These are phyloP conservation scores for Echinosophora koreensis DNA, from an alignment of 306 rosid genomes.

Conservation along the genomic window DNA sequence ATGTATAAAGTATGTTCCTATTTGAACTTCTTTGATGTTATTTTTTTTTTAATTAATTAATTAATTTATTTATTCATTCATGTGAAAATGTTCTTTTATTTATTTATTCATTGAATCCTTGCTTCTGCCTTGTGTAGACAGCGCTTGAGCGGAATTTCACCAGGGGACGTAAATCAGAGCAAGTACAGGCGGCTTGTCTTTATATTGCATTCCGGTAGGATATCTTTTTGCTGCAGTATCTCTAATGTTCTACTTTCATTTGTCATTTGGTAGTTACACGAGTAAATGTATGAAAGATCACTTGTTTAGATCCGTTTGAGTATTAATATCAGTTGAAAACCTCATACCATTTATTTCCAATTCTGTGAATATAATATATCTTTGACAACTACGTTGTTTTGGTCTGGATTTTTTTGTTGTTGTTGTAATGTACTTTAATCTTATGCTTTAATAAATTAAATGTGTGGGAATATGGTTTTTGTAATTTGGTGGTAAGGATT, in stretches of 20 bases:
- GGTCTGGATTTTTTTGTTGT: too few species aligned
- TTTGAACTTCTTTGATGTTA: conserved; percentile 13
- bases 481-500: too few species aligned
- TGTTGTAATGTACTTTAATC: too few species aligned
- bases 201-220: conserved; percentile 86
- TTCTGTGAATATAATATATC: not conserved
- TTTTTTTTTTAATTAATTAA: not conserved
- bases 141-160: conserved; percentile 82
- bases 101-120: conserved; percentile 33
- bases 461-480: too few species aligned
- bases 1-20: conserved; percentile 65
- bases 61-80: conserved; percentile 6
- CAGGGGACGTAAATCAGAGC: conserved; percentile 75
- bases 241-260: conserved; percentile 12
- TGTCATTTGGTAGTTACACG: conserved; percentile 35
- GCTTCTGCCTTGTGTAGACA: conserved; percentile 61
- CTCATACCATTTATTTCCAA: not conserved
- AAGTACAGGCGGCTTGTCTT: conserved; percentile 85
- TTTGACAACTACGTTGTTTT: too few species aligned
- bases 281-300: conserved; percentile 2
- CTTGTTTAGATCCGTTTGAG: not conserved
- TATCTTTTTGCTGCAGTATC: conserved; percentile 5
- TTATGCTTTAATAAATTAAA: too few species aligned
- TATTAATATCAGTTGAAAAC: conserved; percentile 15
- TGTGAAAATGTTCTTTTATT: not conserved